A percentile compares a stretch with the other conserved stretches of the same genome.
These are phyloP conservation scores for Aspergillus aculeatinus DNA, from an alignment of 2,329 filamentous ascomycete species.

Conservation along the genomic window DNA sequence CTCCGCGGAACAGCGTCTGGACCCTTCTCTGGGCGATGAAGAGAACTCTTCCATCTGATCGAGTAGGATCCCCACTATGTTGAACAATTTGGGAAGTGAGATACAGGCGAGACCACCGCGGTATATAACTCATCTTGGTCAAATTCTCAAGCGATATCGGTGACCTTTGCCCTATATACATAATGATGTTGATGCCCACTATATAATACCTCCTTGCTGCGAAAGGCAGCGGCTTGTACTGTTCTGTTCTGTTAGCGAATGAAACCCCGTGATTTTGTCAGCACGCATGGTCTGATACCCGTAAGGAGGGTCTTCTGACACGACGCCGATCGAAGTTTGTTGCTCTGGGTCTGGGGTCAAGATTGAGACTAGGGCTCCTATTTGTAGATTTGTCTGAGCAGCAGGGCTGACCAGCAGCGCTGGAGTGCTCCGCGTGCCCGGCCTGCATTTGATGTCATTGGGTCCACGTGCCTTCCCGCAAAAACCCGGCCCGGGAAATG, in stretches of 20 bases:
- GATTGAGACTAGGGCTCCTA: too few species aligned
- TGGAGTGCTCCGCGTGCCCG: not conserved
- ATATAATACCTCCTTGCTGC: constrained; percentile 1
- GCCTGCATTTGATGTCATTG: not conserved
- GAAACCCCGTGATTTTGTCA: not conserved
- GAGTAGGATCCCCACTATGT: not conserved
- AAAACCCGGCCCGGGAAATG: constrained; percentile 23
- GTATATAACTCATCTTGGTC: constrained; percentile 4
- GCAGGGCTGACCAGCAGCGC: too few species aligned
- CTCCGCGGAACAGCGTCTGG: constrained; percentile 7
- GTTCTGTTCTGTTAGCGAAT: constrained; percentile 9
- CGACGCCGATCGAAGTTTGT: not conserved
- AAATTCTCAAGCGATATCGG: not conserved
- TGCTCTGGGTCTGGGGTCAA: not conserved
- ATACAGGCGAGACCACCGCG: not conserved
- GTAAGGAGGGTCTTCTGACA: not conserved
- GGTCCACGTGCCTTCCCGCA: constrained; percentile 16
- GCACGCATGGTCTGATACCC: not conserved
- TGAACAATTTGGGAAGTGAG: not conserved
- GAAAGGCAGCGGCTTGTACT: constrained; percentile 10
- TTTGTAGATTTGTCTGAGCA: too few species aligned
- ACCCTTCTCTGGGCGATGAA: not conserved
- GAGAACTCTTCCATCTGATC: not conserved
- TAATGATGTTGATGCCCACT: constrained; percentile 5
- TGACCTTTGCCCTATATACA: not conserved